A percentile compares a stretch with the other conserved stretches of the same genome.
phyloP scores from a whole-genome alignment of 2,329 filamentous ascomycete genomes.

The Aspergillus ochraceoroseus region DNA sequence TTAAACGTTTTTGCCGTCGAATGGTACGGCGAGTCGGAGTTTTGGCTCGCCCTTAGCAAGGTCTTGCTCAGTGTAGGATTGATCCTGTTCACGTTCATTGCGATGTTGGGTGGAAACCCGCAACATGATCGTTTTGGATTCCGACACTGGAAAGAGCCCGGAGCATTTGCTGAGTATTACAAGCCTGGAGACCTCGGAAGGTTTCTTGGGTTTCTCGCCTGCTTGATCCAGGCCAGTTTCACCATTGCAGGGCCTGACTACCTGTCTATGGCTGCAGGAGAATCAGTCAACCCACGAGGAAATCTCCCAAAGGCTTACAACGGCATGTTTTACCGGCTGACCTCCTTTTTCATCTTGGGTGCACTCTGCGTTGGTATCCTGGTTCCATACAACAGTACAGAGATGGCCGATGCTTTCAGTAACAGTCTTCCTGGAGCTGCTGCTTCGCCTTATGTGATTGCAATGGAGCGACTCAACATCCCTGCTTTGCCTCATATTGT shows the following conservation, averaged over 20 bases:
- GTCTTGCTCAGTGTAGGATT: constrained; percentile 67
- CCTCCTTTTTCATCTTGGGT: constrained; percentile 69
- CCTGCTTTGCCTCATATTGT: constrained; percentile 63
- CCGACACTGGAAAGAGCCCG: constrained; percentile 61
- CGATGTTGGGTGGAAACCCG: constrained; percentile 79
- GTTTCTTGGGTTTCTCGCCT: constrained; percentile 71
- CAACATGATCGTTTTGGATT: constrained; percentile 67
- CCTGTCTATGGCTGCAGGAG: constrained; percentile 60
- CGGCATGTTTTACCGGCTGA: constrained; percentile 72
- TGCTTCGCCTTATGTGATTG: constrained; percentile 63
- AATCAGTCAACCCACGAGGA: constrained; percentile 64
- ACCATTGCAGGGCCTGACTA: constrained; percentile 65
- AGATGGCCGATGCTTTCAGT: constrained; percentile 57
- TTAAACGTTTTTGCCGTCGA: constrained; percentile 69
- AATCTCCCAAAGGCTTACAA: constrained; percentile 71
- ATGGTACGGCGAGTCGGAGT: constrained; percentile 73
- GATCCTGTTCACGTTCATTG: constrained; percentile 71
- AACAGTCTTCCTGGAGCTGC: constrained; percentile 61
- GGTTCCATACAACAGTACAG: constrained; percentile 63
- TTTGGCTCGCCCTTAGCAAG: constrained; percentile 67
- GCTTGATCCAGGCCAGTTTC: constrained; percentile 66
- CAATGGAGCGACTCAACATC: constrained; percentile 63
- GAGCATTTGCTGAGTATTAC: constrained; percentile 64
- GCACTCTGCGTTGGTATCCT: constrained; percentile 67
- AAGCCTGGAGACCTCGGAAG: constrained; percentile 61